Evolutionary conservation across 2,329 filamentous ascomycete genomes (phyloP).

Genomic region (Botrytis hyacinthi): DNA sequence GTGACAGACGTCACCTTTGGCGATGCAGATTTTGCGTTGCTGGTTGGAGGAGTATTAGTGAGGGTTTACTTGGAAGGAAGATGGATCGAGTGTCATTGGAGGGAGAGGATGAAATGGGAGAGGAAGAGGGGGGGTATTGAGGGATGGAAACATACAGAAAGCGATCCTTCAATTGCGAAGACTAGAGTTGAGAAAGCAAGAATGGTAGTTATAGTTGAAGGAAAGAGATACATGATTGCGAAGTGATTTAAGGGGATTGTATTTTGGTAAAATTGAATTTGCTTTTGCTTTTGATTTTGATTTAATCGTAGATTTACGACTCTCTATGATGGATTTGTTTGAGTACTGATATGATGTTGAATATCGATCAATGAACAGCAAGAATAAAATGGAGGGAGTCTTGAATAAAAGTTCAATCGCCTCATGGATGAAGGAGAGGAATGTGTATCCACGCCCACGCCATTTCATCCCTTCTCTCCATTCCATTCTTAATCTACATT

Average conservation of each 20-base stretch:
- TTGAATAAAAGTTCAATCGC: background rate
- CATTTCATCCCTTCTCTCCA: background rate
- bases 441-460: background rate
- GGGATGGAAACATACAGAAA: background rate
- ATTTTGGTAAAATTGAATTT: background rate
- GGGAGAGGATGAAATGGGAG: too few relatives aligned
- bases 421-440: background rate
- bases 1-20: background rate
- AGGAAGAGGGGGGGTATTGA: background rate
- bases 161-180: background rate
- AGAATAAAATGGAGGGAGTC: background rate
- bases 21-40: background rate
- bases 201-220: background rate
- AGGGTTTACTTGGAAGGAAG: background rate
- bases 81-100: background rate
- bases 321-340: accelerated
- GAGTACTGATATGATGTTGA: background rate
- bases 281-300: background rate
- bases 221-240: background rate
- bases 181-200: background rate
- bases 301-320: background rate
- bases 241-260: background rate
- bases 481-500: background rate
- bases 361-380: accelerated
- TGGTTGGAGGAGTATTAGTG: too few relatives aligned